Evolutionary conservation across 441 rosid genomes (phyloP).

Genomic region (Arabidopsis hybrid): DNA sequence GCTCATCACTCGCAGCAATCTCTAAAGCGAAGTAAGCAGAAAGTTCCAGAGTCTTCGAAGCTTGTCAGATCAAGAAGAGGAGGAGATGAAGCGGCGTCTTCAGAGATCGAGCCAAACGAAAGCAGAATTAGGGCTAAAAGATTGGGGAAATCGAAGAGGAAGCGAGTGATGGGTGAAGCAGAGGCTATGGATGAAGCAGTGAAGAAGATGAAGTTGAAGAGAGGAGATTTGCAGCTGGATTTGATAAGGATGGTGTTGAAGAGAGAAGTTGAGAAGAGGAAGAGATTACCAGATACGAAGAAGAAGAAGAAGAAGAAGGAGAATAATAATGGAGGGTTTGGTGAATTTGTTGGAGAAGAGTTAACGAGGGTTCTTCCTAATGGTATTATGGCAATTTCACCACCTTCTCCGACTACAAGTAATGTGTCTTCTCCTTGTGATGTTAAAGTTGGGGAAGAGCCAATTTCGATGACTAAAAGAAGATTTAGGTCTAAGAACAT

Average conservation of each 20-base stretch:
- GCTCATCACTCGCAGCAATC: conserved; percentile 73
- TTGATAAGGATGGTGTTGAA: conserved; percentile 78
- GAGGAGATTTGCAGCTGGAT: conserved; percentile 76
- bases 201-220: conserved; percentile 65
- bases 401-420: conserved; percentile 55
- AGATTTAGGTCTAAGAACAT: conserved; percentile 87
- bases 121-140: conserved; percentile 62
- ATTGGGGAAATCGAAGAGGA: conserved; percentile 56
- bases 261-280: conserved; percentile 78
- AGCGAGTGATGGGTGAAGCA: conserved; percentile 55
- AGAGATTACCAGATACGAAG: conserved; percentile 41
- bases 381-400: conserved; percentile 90
- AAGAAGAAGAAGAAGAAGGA: conserved; percentile 39
- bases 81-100: conserved; percentile 42
- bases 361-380: conserved; percentile 84
- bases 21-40: conserved; percentile 63
- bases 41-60: conserved; percentile 67
- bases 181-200: conserved; percentile 60
- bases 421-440: conserved; percentile 69
- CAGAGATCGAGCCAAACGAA: conserved; percentile 19
- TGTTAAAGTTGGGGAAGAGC: conserved; percentile 68
- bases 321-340: conserved; percentile 31
- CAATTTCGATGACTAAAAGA: conserved; percentile 53
- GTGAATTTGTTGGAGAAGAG: conserved; percentile 56
- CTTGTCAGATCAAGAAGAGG: conserved; percentile 57